Evolutionary conservation across 2,329 filamentous ascomycete genomes (phyloP).

Genomic region (Fragosphaeria purpurea): DNA sequence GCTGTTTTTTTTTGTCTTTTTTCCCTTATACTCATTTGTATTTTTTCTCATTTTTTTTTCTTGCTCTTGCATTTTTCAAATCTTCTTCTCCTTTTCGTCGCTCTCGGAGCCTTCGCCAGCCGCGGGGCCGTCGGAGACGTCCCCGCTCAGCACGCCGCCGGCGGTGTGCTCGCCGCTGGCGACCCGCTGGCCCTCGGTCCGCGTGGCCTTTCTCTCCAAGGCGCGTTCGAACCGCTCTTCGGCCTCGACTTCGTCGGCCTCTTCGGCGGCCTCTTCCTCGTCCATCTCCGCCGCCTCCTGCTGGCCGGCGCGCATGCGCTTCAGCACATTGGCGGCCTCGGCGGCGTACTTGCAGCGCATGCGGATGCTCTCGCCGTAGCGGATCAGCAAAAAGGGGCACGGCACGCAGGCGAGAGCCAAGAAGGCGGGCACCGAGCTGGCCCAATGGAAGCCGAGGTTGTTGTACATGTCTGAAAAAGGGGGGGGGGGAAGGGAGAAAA

Average conservation of each 20-base stretch:
- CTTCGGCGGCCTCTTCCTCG: slow-evolving; percentile 7
- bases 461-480: slow-evolving; percentile 34
- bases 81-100: not conserved
- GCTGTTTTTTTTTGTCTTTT: not conserved
- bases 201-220: slow-evolving; percentile 2
- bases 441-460: slow-evolving; percentile 64
- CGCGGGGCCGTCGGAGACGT: not conserved
- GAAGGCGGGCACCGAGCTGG: slow-evolving; percentile 62
- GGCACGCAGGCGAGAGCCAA: slow-evolving; percentile 61
- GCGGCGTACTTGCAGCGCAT: slow-evolving; percentile 59
- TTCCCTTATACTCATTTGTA: not conserved
- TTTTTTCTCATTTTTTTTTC: not conserved
- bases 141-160: not conserved
- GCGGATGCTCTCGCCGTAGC: slow-evolving; percentile 55
- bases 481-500: not conserved
- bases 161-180: no score
- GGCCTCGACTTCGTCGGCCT: slow-evolving; percentile 3
- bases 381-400: slow-evolving; percentile 68
- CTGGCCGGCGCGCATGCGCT: slow-evolving; percentile 26
- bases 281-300: slow-evolving; percentile 16
- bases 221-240: not conserved
- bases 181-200: not conserved
- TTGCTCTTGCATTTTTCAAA: not conserved
- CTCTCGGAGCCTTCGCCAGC: not conserved
- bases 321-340: slow-evolving; percentile 53